Base-by-base conservation (phyloP, 352 stramenopile genomes). In the Phytopythium vexans region DNA sequence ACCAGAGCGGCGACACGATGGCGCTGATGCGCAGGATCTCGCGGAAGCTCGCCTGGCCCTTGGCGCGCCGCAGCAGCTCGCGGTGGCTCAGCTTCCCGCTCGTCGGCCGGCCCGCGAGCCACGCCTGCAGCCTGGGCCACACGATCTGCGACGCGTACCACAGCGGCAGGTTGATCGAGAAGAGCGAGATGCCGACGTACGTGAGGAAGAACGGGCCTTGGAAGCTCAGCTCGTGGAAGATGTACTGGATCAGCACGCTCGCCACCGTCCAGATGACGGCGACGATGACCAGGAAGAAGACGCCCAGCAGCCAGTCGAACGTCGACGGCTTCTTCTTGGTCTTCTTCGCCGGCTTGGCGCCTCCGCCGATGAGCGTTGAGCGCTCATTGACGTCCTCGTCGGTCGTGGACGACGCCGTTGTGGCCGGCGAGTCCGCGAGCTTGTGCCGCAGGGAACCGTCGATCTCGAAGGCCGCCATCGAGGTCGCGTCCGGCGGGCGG, bases 1-100 rank as follows among this genome's bases (percentile, higher is more conserved):
- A 98, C 94, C 94, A 99, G 16, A 98, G 62, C 8, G 92, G 92
- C 41, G 86, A 89, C 56, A 98, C 74, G 61, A 90, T 76, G 41
- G 81, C 65, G 32, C 77, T 85, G 49, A 77, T 77, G 11, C 54
- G 46, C 34, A 74, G 68, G 52, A 79, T 82, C 53, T 82, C 57
- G 6, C 56, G 32, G 54, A 76, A 75, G 10, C 61, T 77, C 21
- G 69, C 71, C 21, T 85, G 69, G 8, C 50, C 50, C 1, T 61
- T 57, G 0, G 59, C 65, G 3, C 62, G 62, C 6, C 52, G 62
- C 32, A 83, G 54, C 34, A 82, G 41, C 39, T 72, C 62, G 6
- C 40, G 15, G 40, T 79, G 63, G 32, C 64, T 71, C 10, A 82
- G 51, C 54, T 78, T 73, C 35, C 62, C 70, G 32, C 62, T 58